Percentiles rank a stretch among this genome's conserved stretches.
Evolutionary conservation across 2,329 filamentous ascomycete genomes (phyloP).

Genomic region (Neofusicoccum kwambonambiense): DNA sequence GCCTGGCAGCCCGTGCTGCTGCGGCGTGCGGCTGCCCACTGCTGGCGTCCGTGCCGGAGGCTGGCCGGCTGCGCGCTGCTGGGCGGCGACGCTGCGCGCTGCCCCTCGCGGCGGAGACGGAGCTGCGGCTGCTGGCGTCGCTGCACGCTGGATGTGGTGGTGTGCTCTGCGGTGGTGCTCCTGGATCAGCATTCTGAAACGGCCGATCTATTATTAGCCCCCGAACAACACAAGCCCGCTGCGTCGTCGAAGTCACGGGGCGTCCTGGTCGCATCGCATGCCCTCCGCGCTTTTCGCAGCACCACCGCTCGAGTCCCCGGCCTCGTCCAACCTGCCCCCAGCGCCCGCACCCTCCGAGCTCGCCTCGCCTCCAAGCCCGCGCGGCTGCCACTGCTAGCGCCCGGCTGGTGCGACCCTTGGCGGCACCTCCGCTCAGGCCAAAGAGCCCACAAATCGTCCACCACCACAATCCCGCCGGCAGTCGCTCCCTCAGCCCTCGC

Average conservation of each 20-base stretch:
- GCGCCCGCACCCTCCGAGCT: neutral
- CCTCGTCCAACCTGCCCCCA: constrained; percentile 7
- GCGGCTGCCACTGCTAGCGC: constrained; percentile 14
- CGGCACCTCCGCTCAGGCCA: neutral
- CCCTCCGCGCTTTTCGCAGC: constrained; percentile 7
- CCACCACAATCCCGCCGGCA: neutral
- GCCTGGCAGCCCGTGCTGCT: too few relatives aligned
- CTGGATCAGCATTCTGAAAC: constrained; percentile 14
- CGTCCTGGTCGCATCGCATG: constrained; percentile 6
- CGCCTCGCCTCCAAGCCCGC: constrained; percentile 5
- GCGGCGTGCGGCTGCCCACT: too few relatives aligned
- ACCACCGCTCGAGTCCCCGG: constrained; percentile 7
- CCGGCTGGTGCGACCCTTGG: constrained; percentile 13
- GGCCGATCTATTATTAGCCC: constrained; percentile 15
- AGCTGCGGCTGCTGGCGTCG: neutral
- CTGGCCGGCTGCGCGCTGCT: neutral
- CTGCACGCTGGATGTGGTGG: neutral
- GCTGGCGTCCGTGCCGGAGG: too few relatives aligned
- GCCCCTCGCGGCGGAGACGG: too few relatives aligned
- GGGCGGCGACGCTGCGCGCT: too few relatives aligned
- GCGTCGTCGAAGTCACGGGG: constrained; percentile 12
- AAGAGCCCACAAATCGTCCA: constrained; percentile 10
- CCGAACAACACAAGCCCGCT: constrained; percentile 13
- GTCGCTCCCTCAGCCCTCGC: neutral
- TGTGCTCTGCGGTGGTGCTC: neutral